Evolutionary conservation across 2,329 filamentous ascomycete genomes (phyloP).

Genomic region (Stromatinia cepivora): DNA sequence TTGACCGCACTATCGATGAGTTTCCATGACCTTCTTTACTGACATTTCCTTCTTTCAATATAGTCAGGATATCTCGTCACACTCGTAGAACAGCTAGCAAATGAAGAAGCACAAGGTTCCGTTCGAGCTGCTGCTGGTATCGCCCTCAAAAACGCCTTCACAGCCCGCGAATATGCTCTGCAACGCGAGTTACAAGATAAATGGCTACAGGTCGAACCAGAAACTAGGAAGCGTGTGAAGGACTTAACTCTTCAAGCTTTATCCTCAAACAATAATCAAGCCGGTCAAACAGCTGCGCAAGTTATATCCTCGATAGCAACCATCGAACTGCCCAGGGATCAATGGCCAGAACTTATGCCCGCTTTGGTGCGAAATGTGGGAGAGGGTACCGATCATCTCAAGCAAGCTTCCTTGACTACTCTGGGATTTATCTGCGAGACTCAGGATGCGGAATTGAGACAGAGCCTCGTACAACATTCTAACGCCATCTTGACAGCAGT

Average conservation of each 20-base stretch:
- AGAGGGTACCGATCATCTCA: constrained; percentile 80
- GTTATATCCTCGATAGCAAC: constrained; percentile 93
- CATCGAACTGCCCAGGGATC: constrained; percentile 88
- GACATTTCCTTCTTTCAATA: constrained; percentile 28
- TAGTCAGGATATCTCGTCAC: constrained; percentile 91
- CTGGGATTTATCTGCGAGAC: constrained; percentile 99
- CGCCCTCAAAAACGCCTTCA: constrained; percentile 97
- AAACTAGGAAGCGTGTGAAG: constrained; percentile 87
- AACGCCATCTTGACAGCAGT: constrained; percentile 98
- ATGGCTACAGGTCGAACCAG: constrained; percentile 83
- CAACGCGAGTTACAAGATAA: constrained; percentile 88
- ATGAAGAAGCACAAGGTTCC: constrained; percentile 77
- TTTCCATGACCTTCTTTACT: constrained; percentile 26
- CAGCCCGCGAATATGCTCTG: constrained; percentile 82
- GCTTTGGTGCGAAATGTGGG: constrained; percentile 90
- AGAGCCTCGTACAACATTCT: constrained; percentile 80
- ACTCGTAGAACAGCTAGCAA: constrained; percentile 90
- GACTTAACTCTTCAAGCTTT: constrained; percentile 86
- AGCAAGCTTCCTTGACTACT: constrained; percentile 91
- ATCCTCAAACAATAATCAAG: constrained; percentile 73
- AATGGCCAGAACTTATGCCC: constrained; percentile 92
- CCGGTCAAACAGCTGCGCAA: constrained; percentile 87
- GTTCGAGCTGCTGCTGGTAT: constrained; percentile 94
- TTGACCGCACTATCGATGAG: constrained; percentile 36
- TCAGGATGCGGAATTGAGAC: constrained; percentile 81